phyloP scores from a whole-genome alignment of 106 monocot species.

The Allium fistulosum region DNA sequence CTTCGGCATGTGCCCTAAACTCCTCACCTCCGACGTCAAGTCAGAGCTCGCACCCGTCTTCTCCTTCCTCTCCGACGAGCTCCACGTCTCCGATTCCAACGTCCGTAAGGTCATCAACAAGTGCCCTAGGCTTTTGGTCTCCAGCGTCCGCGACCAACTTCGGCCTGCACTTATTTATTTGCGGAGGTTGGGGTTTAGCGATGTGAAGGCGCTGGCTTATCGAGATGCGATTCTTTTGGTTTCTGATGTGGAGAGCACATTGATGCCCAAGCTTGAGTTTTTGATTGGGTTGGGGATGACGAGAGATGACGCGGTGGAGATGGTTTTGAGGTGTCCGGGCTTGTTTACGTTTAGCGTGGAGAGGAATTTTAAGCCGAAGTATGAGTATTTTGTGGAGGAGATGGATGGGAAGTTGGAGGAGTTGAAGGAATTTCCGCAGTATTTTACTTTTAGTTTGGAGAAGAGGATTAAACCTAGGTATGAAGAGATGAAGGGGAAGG shows the following conservation, averaged over 20 bases:
- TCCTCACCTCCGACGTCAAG: slow-evolving; percentile 22
- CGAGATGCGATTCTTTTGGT: slow-evolving; percentile 14
- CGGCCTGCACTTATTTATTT: slow-evolving; percentile 33
- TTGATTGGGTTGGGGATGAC: slow-evolving; percentile 24
- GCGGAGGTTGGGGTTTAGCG: slow-evolving; percentile 10
- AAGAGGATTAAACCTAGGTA: slow-evolving; percentile 41
- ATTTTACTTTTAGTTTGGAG: slow-evolving; percentile 35
- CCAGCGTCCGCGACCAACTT: slow-evolving; percentile 25
- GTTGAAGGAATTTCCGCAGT: slow-evolving; percentile 43
- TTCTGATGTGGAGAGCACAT: slow-evolving; percentile 23
- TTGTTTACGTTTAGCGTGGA: slow-evolving; percentile 33
- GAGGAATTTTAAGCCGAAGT: slow-evolving; percentile 52
- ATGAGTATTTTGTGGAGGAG: slow-evolving; percentile 37
- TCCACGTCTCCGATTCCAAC: slow-evolving; percentile 11
- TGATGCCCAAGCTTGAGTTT: slow-evolving; percentile 42
- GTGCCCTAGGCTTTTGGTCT: slow-evolving; percentile 21
- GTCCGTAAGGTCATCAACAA: slow-evolving; percentile 19
- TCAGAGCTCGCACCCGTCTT: slow-evolving; percentile 26
- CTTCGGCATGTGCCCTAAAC: slow-evolving; percentile 22
- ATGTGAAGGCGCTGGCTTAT: slow-evolving; percentile 19
- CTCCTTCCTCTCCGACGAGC: slow-evolving; percentile 25
- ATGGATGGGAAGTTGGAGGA: slow-evolving; percentile 39
- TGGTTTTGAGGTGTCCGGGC: slow-evolving; percentile 30
- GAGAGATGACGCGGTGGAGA: slow-evolving; percentile 20
- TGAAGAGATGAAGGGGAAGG: slow-evolving; percentile 18